Conservation (phyloP, 371 early-diverging fungal genomes). For the Mucor saturninus region DNA sequence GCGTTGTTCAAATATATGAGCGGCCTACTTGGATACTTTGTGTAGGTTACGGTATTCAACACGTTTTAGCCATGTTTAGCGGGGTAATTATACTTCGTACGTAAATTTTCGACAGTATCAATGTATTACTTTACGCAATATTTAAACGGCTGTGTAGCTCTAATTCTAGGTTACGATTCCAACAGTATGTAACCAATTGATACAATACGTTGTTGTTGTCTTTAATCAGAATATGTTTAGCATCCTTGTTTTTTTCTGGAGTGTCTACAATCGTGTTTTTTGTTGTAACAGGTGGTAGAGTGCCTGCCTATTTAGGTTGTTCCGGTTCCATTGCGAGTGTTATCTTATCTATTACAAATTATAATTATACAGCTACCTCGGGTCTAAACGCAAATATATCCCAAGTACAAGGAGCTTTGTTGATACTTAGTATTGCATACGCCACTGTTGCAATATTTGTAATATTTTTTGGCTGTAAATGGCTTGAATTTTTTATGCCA, state of each 20-base stretch:
- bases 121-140: neutral
- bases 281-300: conserved; percentile 52
- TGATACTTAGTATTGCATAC: conserved; percentile 49
- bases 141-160: conserved; percentile 18
- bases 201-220: neutral
- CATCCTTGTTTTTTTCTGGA: conserved; percentile 58
- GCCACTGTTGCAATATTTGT: conserved; percentile 43
- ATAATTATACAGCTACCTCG: conserved; percentile 16
- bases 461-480: conserved; percentile 46
- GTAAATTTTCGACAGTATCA: neutral
- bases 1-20: conserved; percentile 44
- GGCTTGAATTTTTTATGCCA: conserved; percentile 60
- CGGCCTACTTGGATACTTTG: conserved; percentile 41
- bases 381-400: conserved; percentile 28
- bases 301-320: conserved; percentile 23
- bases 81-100: conserved; percentile 50
- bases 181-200: conserved; percentile 26
- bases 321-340: conserved; percentile 39
- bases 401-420: conserved; percentile 52
- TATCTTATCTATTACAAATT: conserved; percentile 50
- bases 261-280: conserved; percentile 60
- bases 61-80: conserved; percentile 63
- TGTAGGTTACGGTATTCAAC: conserved; percentile 51
- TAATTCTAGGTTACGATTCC: conserved; percentile 48
- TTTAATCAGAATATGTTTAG: conserved; percentile 12